phyloP scores from a whole-genome alignment of 495 filamentous ascomycete genomes.

The Talaromyces proteolyticus region DNA sequence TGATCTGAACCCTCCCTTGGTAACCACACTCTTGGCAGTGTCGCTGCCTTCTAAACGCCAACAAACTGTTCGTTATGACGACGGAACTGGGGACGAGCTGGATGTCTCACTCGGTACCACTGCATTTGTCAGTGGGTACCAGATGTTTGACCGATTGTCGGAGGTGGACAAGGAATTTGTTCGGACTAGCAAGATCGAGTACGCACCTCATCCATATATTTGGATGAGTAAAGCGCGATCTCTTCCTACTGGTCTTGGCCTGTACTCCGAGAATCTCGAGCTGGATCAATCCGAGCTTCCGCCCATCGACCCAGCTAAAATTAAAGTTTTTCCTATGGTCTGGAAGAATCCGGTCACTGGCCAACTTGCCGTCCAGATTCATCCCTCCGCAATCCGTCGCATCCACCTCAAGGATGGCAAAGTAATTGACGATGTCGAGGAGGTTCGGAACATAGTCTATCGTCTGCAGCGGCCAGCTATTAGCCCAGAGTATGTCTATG shows the following conservation, averaged over 20 bases:
- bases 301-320: conserved; percentile 53
- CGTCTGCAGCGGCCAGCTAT: conserved; percentile 66
- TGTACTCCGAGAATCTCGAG: conserved; percentile 56
- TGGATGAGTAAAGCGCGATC: conserved; percentile 66
- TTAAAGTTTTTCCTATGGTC: conserved; percentile 63
- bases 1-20: conserved; percentile 61
- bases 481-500: conserved; percentile 58
- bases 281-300: conserved; percentile 51
- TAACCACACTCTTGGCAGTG: conserved; percentile 65
- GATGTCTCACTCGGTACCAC: conserved; percentile 70
- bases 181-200: conserved; percentile 58
- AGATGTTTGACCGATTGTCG: conserved; percentile 57
- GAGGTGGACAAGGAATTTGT: conserved; percentile 60
- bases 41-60: conserved; percentile 56
- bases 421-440: conserved; percentile 56
- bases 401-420: conserved; percentile 58
- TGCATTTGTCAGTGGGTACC: conserved; percentile 62
- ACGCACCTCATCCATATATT: conserved; percentile 64
- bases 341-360: conserved; percentile 69
- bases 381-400: conserved; percentile 59
- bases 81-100: conserved; percentile 60
- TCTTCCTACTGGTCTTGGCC: conserved; percentile 58
- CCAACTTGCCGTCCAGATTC: conserved; percentile 61
- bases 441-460: conserved; percentile 63
- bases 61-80: conserved; percentile 64